These are phyloP conservation scores for Debaryomyces singareniensis DNA, from an alignment of 1,139 yeast species.

Conservation along the genomic window DNA sequence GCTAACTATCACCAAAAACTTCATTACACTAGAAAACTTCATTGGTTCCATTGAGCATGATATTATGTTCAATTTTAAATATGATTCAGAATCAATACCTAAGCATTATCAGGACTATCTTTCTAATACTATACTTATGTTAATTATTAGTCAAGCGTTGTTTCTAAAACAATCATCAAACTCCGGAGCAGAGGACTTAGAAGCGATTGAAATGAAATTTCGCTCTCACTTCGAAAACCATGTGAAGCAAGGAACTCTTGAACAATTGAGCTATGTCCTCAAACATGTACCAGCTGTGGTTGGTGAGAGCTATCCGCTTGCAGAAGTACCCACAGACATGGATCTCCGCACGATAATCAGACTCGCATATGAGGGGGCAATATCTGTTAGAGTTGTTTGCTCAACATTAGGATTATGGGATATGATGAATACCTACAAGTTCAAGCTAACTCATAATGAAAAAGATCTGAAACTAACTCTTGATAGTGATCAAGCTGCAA, in stretches of 20 bases:
- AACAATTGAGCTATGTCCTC: constrained; percentile 14
- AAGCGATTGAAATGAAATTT: constrained; percentile 6
- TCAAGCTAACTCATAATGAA: constrained; percentile 8
- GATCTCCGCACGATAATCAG: constrained; percentile 10
- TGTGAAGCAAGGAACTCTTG: constrained; percentile 7
- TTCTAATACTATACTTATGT: constrained; percentile 16
- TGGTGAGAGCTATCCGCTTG: not conserved
- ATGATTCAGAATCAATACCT: constrained; percentile 3
- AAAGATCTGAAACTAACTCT: not conserved
- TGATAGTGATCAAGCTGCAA: not conserved
- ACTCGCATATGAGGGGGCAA: constrained; percentile 13
- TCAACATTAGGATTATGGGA: constrained; percentile 31
- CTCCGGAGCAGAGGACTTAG: constrained; percentile 2
- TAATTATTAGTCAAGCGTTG: constrained; percentile 13
- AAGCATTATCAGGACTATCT: constrained; percentile 7
- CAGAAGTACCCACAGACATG: constrained; percentile 3
- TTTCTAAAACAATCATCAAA: constrained; percentile 5
- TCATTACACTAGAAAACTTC: constrained; percentile 22
- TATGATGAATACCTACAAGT: constrained; percentile 16
- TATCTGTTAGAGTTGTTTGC: constrained; percentile 25
- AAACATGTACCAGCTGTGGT: constrained; percentile 1
- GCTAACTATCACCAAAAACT: constrained; percentile 25
- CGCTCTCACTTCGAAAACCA: constrained; percentile 1
- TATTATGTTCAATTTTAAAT: constrained; percentile 4
- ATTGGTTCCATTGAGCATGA: constrained; percentile 17